Evolutionary conservation across 305 asterid species (phyloP).

Genomic region (Fraxinus angustifolia): DNA sequence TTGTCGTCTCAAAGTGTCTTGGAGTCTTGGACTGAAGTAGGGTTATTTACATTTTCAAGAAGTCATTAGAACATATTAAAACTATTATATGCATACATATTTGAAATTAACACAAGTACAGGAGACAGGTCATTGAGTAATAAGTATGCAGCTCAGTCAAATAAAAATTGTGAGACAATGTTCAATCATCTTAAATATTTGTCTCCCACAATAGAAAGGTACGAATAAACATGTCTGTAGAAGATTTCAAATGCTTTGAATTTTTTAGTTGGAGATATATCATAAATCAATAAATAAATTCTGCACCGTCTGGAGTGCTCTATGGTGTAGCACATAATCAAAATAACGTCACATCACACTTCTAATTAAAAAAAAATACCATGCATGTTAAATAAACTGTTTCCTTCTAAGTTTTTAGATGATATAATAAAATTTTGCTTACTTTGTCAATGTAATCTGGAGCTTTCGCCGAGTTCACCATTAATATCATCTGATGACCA

Average conservation of each 20-base stretch:
- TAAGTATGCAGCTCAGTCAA: background rate
- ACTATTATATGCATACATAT: background rate
- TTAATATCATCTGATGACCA: constrained; percentile 2
- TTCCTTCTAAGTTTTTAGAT: background rate
- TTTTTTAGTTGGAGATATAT: background rate
- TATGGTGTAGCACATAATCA: background rate
- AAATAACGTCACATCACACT: background rate
- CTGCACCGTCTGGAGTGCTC: background rate
- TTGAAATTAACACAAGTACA: background rate
- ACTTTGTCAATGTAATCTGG: constrained; percentile 31
- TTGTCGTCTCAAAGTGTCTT: background rate
- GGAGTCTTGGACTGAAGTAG: background rate
- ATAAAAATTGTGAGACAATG: background rate
- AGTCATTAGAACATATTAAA: background rate
- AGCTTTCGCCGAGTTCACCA: constrained; percentile 27
- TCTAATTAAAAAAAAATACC: background rate
- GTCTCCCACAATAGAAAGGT: constrained; percentile 20
- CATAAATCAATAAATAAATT: background rate
- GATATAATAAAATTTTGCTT: constrained; percentile 18
- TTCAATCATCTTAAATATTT: background rate
- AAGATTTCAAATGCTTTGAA: constrained; percentile 4
- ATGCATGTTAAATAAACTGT: background rate
- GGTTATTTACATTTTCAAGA: background rate
- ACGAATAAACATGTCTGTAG: constrained; percentile 2
- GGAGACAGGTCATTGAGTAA: background rate